Evolutionary conservation across 2,329 filamentous ascomycete species (phyloP).

Genomic region (Aspergillus sp.): DNA sequence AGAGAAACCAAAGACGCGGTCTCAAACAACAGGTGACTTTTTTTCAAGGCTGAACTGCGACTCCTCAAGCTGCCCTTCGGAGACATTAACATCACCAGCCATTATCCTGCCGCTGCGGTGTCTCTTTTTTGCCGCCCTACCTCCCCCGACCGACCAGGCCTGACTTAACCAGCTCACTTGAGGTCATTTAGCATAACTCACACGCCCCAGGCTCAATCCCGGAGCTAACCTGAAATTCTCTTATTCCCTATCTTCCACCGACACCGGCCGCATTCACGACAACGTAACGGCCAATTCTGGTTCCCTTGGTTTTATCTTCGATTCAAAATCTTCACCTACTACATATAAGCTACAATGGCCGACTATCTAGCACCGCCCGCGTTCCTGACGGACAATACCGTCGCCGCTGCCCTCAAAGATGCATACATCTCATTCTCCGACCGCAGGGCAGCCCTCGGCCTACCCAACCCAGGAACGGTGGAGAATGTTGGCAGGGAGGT

Average conservation of each 20-base stretch:
- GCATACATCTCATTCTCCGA: constrained; percentile 79
- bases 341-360: constrained; percentile 37
- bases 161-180: constrained; percentile 19
- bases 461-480: constrained; percentile 88
- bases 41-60: constrained; percentile 25
- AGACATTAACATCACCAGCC: constrained; percentile 10
- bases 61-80: constrained; percentile 14
- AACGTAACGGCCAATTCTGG: constrained; percentile 25
- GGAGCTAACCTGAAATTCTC: constrained; percentile 32
- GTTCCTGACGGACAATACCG: constrained; percentile 72
- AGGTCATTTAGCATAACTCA: constrained; percentile 9
- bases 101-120: constrained; percentile 11
- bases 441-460: constrained; percentile 80
- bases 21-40: constrained; percentile 33
- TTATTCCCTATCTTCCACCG: constrained; percentile 25
- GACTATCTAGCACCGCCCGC: constrained; percentile 54
- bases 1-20: constrained; percentile 30
- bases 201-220: constrained; percentile 21
- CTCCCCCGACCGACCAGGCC: constrained; percentile 23
- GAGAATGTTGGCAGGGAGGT: constrained; percentile 90
- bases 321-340: constrained; percentile 15
- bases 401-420: constrained; percentile 70
- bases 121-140: constrained; percentile 12
- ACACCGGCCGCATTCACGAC: constrained; percentile 24
- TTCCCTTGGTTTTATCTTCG: constrained; percentile 2